Evolutionary conservation across 148 eudicot genomes (phyloP).

Genomic region (Pharnaceum exiguum): DNA sequence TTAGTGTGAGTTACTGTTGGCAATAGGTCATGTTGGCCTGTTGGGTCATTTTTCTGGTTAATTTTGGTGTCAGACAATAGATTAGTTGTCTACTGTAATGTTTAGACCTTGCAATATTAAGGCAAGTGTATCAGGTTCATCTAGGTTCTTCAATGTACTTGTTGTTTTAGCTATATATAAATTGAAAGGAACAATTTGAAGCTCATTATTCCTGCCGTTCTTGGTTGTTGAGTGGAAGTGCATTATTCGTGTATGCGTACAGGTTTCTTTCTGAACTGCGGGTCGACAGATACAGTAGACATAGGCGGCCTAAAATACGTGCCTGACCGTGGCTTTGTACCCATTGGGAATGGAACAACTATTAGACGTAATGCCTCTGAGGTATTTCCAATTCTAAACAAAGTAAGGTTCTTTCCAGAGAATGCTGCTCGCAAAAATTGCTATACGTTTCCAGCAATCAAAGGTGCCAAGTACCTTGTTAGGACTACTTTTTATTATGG

Average conservation of each 20-base stretch:
- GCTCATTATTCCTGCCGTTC: no score
- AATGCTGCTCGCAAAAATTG: constrained; percentile 44
- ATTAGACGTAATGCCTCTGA: constrained; percentile 18
- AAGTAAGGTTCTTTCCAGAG: constrained; percentile 58
- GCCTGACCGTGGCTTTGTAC: constrained; percentile 41
- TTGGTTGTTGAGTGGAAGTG: not conserved
- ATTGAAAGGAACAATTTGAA: no score
- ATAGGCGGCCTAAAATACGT: constrained; percentile 36
- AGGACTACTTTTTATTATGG: constrained; percentile 75
- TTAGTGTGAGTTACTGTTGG: no score
- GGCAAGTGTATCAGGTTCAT: no score
- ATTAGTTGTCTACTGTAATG: no score
- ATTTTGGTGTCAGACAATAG: no score
- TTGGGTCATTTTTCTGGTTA: no score
- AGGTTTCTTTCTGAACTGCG: constrained; percentile 69
- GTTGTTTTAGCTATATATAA: no score
- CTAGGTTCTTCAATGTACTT: no score
- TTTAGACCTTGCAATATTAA: no score
- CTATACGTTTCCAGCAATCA: constrained; percentile 45
- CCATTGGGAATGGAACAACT: constrained; percentile 44
- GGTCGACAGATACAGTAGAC: constrained; percentile 26
- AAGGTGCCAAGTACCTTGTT: constrained; percentile 46
- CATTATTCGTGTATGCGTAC: not conserved
- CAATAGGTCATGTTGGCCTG: no score
- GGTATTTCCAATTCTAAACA: constrained; percentile 43